Evolutionary conservation across 768 basidiomycete species (phyloP), one percentile per base, ranked within the genome.

Genomic region (Vararia minispora): DNA sequence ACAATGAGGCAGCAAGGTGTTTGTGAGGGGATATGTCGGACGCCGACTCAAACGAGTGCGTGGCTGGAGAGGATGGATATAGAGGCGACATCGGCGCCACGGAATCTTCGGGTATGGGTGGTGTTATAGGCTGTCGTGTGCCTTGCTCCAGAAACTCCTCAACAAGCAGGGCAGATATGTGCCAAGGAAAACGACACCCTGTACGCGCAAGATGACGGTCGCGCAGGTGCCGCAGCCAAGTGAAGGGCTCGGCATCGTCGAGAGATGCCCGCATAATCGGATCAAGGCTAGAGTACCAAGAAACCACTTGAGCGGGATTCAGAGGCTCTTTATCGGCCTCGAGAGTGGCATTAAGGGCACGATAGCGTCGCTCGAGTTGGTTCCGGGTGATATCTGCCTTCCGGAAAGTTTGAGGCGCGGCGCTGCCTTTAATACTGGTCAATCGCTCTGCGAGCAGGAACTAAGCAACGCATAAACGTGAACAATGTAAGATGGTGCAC

Each of bases 221-320:
- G 33, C 74, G 60, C 45, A 69, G 52, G 41, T 84, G 79, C 49
- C 74, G 79, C 21, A 85, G 58, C 84, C 83, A 87, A 6, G 75
- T 74, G 32, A 80, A 63, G 6, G 83, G 79, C 50, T 87, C 84
- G 0, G 71, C 67, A 37, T 68, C 66, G 39, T 79, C 79, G 18
- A 86, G 52, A 20, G 69, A 62, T n/a, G 61, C 55, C 41, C 62
- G 71, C 7, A 69, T 56, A n/a, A 62, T 49, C 7, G 57, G 48
- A 22, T 71, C 68, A 40, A 74, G 73, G 22, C 58, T 55, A n/a
- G 60, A 54, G 46, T 75, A 72, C 84, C 84, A 87, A 14, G 68
- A 71, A 22, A 64, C 66, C 21, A 75, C 65, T 29, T 65, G 62
- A 14, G 63, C 59, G 6, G 75, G 62, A 46, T 72, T 76, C 31